phyloP scores from a whole-genome alignment of 805 yeast species.

The Candida qinlingensis region DNA sequence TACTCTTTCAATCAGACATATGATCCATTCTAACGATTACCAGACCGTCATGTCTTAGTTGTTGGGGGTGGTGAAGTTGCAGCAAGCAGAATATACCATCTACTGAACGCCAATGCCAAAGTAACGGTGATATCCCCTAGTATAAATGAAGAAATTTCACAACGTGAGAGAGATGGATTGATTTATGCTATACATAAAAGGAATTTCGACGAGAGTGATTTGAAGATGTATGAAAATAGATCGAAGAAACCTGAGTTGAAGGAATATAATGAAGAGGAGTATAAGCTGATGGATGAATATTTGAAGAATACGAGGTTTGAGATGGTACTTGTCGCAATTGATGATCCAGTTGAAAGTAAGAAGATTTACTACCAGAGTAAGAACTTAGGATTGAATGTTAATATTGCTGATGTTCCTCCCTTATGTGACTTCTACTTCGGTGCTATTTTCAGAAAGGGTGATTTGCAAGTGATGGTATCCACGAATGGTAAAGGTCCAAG shows the following conservation, averaged over 20 bases:
- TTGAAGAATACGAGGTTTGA: conserved; percentile 40
- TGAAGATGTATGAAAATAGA: conserved; percentile 41
- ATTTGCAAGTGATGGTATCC: conserved; percentile 73
- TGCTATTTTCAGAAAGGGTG: conserved; percentile 65
- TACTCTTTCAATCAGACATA: conserved; percentile 8
- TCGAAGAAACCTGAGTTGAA: conserved; percentile 7
- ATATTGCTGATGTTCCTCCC: conserved; percentile 82
- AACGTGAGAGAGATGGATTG: conserved; percentile 35
- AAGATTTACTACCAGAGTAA: conserved; percentile 49
- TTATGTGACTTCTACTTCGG: conserved; percentile 86
- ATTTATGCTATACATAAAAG: conserved; percentile 38
- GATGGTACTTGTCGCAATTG: conserved; percentile 68
- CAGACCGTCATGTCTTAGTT: conserved; percentile 56
- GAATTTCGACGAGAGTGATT: conserved; percentile 42
- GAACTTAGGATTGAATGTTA: conserved; percentile 50
- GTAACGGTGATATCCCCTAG: conserved; percentile 57
- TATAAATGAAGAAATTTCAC: conserved; percentile 30
- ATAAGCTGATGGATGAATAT: conserved; percentile 25
- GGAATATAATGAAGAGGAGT: conserved; percentile 18
- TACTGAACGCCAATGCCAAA: conserved; percentile 63
- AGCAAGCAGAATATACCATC: conserved; percentile 57
- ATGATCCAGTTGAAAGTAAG: conserved; percentile 57
- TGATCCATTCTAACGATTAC: too few species aligned
- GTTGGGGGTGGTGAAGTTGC: conserved; percentile 83
- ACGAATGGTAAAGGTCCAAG: conserved; percentile 83